These are phyloP conservation scores for Aspergillus fumigatiaffinis DNA, from an alignment of 2,329 filamentous ascomycete species.

Conservation along the genomic window DNA sequence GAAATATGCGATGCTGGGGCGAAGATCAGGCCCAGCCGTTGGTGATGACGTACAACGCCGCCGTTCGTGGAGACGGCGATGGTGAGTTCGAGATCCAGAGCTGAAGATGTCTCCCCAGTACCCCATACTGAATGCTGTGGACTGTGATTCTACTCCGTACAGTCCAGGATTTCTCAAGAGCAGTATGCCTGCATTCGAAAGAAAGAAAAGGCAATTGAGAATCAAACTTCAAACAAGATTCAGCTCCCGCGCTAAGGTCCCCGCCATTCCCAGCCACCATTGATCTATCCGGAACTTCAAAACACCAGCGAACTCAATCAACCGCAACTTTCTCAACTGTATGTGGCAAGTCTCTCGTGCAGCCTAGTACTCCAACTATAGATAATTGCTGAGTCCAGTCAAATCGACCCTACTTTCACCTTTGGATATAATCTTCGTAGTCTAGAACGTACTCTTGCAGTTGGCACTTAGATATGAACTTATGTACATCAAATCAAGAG, in stretches of 20 bases:
- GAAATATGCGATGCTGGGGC: slow-evolving; percentile 9
- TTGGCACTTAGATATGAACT: slow-evolving; percentile 20
- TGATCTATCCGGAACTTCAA: background rate
- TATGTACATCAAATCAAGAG: slow-evolving; percentile 35
- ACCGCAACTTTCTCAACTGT: too few species aligned
- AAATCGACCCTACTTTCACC: background rate
- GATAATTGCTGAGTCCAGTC: background rate
- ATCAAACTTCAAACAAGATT: background rate
- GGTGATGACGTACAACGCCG: slow-evolving; percentile 38
- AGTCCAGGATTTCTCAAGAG: background rate
- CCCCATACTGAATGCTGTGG: slow-evolving; percentile 27
- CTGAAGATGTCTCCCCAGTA: slow-evolving; percentile 35
- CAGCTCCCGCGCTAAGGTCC: background rate
- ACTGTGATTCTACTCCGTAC: background rate
- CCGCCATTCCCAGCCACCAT: background rate
- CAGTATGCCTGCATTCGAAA: background rate
- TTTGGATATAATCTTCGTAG: slow-evolving; percentile 3
- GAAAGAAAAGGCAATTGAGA: background rate
- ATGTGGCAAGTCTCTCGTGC: too few species aligned
- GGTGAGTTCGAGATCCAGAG: slow-evolving; percentile 19
- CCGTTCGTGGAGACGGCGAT: slow-evolving; percentile 35
- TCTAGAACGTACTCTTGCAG: slow-evolving; percentile 23
- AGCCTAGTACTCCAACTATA: background rate
- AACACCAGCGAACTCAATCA: too few species aligned
- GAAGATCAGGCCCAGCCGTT: background rate